phyloP scores from a whole-genome alignment of 768 basidiomycete genomes.

The Chalciporus pseudorubinellus region DNA sequence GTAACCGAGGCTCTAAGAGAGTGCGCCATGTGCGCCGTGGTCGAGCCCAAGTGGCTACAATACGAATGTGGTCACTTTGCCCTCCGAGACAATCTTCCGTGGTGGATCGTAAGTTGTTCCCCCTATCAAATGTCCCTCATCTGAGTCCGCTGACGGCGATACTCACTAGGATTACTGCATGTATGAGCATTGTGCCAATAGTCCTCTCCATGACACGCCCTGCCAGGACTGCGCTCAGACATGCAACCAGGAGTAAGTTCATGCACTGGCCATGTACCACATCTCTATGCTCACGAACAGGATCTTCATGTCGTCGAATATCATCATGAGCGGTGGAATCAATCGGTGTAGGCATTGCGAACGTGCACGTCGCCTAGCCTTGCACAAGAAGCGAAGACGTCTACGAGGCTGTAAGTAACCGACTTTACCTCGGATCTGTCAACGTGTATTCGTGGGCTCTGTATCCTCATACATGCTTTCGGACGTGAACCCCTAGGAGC shows the following conservation, averaged over 20 bases:
- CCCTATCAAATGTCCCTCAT: neutral
- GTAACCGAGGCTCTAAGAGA: neutral
- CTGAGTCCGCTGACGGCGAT: neutral
- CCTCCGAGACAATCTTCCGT: neutral
- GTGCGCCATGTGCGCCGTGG: constrained; percentile 1
- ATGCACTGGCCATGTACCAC: neutral
- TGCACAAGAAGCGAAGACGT: neutral
- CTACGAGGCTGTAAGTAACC: neutral
- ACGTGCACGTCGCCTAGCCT: neutral
- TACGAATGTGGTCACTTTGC: constrained; percentile 6
- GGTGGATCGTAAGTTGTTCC: constrained; percentile 10
- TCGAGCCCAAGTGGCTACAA: constrained; percentile 9
- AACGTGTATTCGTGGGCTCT: neutral
- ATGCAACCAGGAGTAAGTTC: constrained; percentile 1
- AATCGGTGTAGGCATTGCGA: constrained; percentile 5
- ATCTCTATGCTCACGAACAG: neutral
- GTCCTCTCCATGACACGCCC: constrained; percentile 2
- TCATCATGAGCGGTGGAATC: neutral
- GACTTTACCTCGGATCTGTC: neutral
- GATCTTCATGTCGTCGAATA: neutral
- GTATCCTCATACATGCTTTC: neutral
- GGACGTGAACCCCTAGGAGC: no score
- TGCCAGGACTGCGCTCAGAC: constrained; percentile 3
- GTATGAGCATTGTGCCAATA: neutral
- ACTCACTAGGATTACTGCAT: neutral